Evolutionary conservation across 176 grass and related monocot species (phyloP), one percentile per base, ranked within the genome.

Genomic region (Hordeum vulgare): DNA sequence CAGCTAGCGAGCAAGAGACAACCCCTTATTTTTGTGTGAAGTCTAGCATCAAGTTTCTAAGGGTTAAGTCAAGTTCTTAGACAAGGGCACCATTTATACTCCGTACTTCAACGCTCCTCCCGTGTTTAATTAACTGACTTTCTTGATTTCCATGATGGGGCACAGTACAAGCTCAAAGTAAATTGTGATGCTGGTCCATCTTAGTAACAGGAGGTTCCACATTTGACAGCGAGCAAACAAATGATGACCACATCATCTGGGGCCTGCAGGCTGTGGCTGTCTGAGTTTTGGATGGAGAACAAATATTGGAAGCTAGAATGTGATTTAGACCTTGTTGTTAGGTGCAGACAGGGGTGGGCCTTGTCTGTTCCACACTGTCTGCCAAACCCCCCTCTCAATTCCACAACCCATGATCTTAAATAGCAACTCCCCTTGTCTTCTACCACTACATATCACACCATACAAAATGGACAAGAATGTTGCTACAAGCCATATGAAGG

Each of bases 301-400:
- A 42, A 57, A 64, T 11, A 85, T 65, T 9, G 62, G 62, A 44
- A 89, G 27, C 12, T 26, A 77, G 64, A 77, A 17, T 21, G 24
- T 34, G 81, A 75, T 57, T 39, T 45, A 78, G 44, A 80, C 60
- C 59, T 82, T 86, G 78, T 10, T 20, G 53, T 81, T 78, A 9
- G 64, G 56, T 66, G 78, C 57, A 82, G 88, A 86, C 64, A 90
- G 27, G 14, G 66, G 61, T 56, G 88, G 78, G 33, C 88, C 65
- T 78, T 82, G 88, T 73, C 65, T 73, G 44, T 17, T 78, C 64
- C 26, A 21, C 70, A 49, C 34, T 90, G 83, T 78, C 79, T 78
- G 57, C 33, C 42, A 36, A 78, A 74, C 23, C 72, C 24, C 66
- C 65, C 65, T 73, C 79, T 74, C 74, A 66, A 28, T 18, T 58